These are phyloP conservation scores for Micractinium sp. DNA, from an alignment of 139 green algal species.

Conservation along the genomic window DNA sequence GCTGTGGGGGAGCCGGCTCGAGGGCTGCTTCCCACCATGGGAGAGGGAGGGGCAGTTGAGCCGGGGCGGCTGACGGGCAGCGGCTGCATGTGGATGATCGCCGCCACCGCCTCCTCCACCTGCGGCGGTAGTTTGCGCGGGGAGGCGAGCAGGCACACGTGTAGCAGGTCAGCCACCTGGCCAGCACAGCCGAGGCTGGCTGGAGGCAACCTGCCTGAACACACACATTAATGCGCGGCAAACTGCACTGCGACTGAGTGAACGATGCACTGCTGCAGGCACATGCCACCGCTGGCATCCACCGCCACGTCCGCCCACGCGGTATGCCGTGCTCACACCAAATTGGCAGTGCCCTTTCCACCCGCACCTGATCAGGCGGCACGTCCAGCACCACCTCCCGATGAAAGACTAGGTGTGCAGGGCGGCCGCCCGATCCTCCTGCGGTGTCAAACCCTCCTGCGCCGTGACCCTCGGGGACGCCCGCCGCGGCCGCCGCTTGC, in stretches of 20 bases:
- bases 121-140: background rate
- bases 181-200: background rate
- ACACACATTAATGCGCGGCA: background rate
- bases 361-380: background rate
- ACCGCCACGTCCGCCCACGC: too few relatives aligned
- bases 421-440: background rate
- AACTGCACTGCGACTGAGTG: too few relatives aligned
- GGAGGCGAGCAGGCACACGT: background rate
- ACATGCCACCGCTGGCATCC: too few relatives aligned
- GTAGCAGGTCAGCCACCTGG: background rate
- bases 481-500: background rate
- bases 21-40: background rate
- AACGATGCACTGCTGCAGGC: too few relatives aligned
- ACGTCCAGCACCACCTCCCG: background rate
- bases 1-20: background rate
- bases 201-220: background rate
- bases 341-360: too few relatives aligned
- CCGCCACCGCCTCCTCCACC: background rate
- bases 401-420: background rate
- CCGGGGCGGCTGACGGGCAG: background rate
- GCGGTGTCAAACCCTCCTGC: too few relatives aligned
- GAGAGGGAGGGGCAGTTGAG: background rate
- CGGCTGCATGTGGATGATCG: slow-evolving; percentile 5
- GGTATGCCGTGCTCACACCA: background rate
- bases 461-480: background rate